A percentile compares a stretch with the other conserved stretches of the same genome.
Evolutionary conservation across 495 filamentous ascomycete species (phyloP).

Genomic region (Daldinia vernicosa): DNA sequence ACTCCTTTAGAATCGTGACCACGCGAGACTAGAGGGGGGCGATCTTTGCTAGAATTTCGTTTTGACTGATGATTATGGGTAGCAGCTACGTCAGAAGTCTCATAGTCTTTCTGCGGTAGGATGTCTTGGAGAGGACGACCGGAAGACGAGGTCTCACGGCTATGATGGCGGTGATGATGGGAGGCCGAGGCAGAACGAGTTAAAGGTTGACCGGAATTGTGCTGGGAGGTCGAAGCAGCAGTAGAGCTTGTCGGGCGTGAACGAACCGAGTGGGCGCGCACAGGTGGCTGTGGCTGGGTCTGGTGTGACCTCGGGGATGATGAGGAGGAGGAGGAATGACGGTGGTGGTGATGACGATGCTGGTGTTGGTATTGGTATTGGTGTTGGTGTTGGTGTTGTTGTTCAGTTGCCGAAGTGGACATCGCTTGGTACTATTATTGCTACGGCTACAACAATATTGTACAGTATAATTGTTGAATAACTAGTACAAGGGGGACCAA

Average conservation of each 20-base stretch:
- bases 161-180: constrained; percentile 45
- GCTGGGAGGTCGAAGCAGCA: constrained; percentile 30
- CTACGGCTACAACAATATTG: constrained; percentile 28
- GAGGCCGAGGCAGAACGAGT: constrained; percentile 45
- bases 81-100: constrained; percentile 50
- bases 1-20: constrained; percentile 55
- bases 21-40: constrained; percentile 47
- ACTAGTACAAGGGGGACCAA: constrained; percentile 16
- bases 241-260: constrained; percentile 44
- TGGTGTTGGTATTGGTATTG: constrained; percentile 26
- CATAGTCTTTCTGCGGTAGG: constrained; percentile 53
- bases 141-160: constrained; percentile 47
- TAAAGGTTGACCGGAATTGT: constrained; percentile 40
- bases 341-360: constrained; percentile 20
- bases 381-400: constrained; percentile 28
- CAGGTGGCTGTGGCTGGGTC: constrained; percentile 31
- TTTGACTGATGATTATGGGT: constrained; percentile 49
- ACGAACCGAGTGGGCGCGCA: constrained; percentile 45
- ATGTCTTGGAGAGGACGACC: constrained; percentile 50
- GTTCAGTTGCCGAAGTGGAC: constrained; percentile 42
- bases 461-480: constrained; percentile 31
- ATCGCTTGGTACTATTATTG: constrained; percentile 29
- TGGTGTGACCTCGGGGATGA: constrained; percentile 38
- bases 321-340: constrained; percentile 25
- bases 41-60: constrained; percentile 54